A percentile compares a stretch with the other conserved stretches of the same genome.
Conservation (phyloP, 169 alveolate genomes). For the Blepharisma undulans region DNA sequence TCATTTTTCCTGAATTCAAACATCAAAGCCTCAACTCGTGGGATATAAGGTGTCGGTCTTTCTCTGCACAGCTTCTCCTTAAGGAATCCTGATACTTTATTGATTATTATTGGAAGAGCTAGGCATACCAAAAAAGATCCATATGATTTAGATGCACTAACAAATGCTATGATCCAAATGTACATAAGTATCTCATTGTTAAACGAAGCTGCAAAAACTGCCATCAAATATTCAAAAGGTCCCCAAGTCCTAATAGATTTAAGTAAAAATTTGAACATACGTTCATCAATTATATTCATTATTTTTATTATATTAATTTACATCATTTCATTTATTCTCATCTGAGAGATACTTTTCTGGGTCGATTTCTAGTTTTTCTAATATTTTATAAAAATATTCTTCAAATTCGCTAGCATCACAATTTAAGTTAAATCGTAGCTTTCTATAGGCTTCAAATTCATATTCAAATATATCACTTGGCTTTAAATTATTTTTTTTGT, state of each 20-base stretch:
- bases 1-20: constrained; percentile 28
- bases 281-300: background rate
- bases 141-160: background rate
- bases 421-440: background rate
- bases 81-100: background rate
- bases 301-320: too few relatives aligned
- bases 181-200: constrained; percentile 20
- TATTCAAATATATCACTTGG: background rate
- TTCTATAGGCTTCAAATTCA: background rate
- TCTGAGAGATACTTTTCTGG: background rate
- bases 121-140: background rate
- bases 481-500: background rate
- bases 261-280: background rate
- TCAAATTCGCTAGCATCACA: background rate
- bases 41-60: background rate
- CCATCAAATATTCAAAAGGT: constrained; percentile 28
- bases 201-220: constrained; percentile 3
- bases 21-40: background rate
- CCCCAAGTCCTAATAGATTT: constrained; percentile 5
- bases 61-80: constrained; percentile 8
- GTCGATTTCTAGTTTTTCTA: background rate
- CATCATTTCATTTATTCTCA: background rate
- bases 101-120: background rate
- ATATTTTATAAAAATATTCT: background rate
- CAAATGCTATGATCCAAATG: background rate